phyloP scores from a whole-genome alignment of 208 protist species.

The Lotmaria passim region DNA sequence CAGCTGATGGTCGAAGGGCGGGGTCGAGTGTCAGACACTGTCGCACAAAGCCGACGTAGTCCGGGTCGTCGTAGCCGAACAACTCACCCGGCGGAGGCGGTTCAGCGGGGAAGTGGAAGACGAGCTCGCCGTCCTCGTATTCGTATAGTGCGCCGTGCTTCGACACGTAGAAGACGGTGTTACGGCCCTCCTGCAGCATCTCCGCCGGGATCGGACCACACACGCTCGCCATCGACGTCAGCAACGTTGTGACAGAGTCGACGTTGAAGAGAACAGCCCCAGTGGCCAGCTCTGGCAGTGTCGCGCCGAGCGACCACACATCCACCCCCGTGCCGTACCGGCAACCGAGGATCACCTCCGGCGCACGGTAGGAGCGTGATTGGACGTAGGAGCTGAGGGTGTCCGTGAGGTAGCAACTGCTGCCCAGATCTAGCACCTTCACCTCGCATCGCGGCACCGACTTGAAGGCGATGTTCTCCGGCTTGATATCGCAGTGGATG shows the following conservation, averaged over 20 bases:
- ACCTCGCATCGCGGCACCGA: slow-evolving; percentile 75
- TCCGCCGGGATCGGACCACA: slow-evolving; percentile 76
- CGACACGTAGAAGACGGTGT: slow-evolving; percentile 89
- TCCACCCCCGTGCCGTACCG: slow-evolving; percentile 88
- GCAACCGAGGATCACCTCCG: slow-evolving; percentile 89
- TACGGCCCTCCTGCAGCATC: slow-evolving; percentile 89
- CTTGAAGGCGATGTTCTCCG: slow-evolving; percentile 94
- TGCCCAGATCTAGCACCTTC: slow-evolving; percentile 92
- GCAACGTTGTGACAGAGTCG: slow-evolving; percentile 63
- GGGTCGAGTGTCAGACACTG: slow-evolving; percentile 71
- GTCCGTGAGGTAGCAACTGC: slow-evolving; percentile 78
- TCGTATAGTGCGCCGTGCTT: slow-evolving; percentile 92
- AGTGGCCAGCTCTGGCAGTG: slow-evolving; percentile 95
- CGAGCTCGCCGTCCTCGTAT: slow-evolving; percentile 57
- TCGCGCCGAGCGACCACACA: slow-evolving; percentile 93
- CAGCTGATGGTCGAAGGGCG: slow-evolving; percentile 53
- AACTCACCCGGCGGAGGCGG: slow-evolving; percentile 47
- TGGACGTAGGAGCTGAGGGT: slow-evolving; percentile 90
- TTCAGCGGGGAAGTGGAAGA: slow-evolving; percentile 63
- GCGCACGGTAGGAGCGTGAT: slow-evolving; percentile 94
- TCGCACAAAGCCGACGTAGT: slow-evolving; percentile 79
- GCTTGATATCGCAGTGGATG: slow-evolving; percentile 98
- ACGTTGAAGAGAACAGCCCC: slow-evolving; percentile 90
- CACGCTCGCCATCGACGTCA: slow-evolving; percentile 66
- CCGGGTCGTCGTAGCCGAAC: slow-evolving; percentile 58